Percentiles rank a stretch among this genome's conserved stretches.
These are phyloP conservation scores for Psilocybe mexicana DNA, from an alignment of 1,284 basidiomycete species.

Conservation along the genomic window DNA sequence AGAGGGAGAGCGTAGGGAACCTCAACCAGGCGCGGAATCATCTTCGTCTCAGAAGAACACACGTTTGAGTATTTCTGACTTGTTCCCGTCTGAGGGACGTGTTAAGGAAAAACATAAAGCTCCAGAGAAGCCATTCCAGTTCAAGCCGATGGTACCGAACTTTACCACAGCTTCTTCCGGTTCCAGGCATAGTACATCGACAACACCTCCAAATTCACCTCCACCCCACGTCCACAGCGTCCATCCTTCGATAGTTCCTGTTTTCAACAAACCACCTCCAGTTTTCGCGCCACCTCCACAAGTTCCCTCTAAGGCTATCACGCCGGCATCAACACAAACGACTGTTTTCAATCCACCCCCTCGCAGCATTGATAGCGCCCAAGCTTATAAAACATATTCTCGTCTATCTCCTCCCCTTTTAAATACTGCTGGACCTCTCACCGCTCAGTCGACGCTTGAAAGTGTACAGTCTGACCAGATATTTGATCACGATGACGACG, in stretches of 20 bases:
- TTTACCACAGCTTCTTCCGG: slow-evolving; percentile 2
- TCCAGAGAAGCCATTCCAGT: slow-evolving; percentile 27
- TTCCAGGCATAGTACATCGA: slow-evolving; percentile 41
- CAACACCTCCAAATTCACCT: slow-evolving; percentile 62
- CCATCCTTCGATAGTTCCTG: slow-evolving; percentile 41
- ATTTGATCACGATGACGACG: slow-evolving; percentile 48
- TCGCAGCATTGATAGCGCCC: slow-evolving; percentile 39
- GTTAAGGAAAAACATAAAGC: slow-evolving; percentile 34
- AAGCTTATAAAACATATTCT: slow-evolving; percentile 42
- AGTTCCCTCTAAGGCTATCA: slow-evolving; percentile 9
- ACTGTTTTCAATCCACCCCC: slow-evolving; percentile 27
- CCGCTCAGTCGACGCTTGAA: slow-evolving; percentile 54
- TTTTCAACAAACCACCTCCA: slow-evolving; percentile 60
- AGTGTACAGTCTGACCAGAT: slow-evolving; percentile 49
- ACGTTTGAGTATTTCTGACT: slow-evolving; percentile 58
- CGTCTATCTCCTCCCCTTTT: slow-evolving; percentile 31
- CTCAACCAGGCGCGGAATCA: slow-evolving; percentile 5
- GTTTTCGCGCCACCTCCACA: slow-evolving; percentile 52
- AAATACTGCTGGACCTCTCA: slow-evolving; percentile 34
- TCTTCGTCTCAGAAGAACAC: slow-evolving; percentile 19
- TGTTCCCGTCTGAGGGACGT: slow-evolving; percentile 38
- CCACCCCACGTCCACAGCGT: slow-evolving; percentile 35
- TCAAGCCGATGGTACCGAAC: slow-evolving; percentile 11
- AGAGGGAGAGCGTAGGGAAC: not conserved
- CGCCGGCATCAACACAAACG: slow-evolving; percentile 17